These are phyloP conservation scores for Apiosordaria backusii DNA, from an alignment of 495 filamentous ascomycete species.

Conservation along the genomic window DNA sequence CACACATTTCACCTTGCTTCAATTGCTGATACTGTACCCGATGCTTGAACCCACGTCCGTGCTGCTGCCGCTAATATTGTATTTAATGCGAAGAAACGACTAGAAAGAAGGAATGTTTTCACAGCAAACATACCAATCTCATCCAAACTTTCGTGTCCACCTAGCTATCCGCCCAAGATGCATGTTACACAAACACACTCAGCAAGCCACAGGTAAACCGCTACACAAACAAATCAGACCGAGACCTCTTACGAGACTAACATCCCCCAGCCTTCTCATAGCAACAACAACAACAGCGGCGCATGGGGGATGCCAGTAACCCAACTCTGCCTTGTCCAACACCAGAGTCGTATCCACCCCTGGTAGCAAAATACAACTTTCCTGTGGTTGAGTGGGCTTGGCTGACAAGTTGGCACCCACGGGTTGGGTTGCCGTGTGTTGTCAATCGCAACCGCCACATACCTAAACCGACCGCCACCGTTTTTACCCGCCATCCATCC, in stretches of 20 bases:
- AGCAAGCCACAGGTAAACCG: not conserved
- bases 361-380: not conserved
- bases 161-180: not conserved
- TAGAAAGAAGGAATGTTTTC: not conserved
- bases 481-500: not conserved
- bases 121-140: not conserved
- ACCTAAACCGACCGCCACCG: not conserved
- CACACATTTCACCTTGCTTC: not conserved
- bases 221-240: not conserved
- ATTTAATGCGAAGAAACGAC: not conserved
- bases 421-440: no score
- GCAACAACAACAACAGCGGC: no score
- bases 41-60: not conserved
- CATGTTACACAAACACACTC: not conserved
- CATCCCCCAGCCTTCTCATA: not conserved
- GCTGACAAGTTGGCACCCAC: not conserved
- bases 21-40: not conserved
- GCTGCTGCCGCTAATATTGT: not conserved
- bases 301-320: not conserved
- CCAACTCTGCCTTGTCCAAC: not conserved
- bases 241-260: not conserved
- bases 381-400: not conserved
- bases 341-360: not conserved
- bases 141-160: no score
- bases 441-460: not conserved